Conservation (phyloP, 192 early-diverging fungal species). For the Coemansia sp. region DNA sequence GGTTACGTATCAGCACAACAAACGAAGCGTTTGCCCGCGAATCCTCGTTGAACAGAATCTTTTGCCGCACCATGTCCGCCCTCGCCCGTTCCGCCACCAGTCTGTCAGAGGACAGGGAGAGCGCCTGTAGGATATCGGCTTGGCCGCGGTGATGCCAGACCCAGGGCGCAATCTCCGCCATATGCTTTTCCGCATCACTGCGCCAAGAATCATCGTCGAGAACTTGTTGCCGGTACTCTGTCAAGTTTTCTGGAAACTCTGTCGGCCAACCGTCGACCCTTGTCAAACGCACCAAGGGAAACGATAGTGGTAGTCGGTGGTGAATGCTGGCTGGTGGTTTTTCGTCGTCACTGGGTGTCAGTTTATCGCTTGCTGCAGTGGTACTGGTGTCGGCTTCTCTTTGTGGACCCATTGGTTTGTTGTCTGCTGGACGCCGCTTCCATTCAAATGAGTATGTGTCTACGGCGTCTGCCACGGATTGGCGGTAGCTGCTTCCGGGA, state of each 20-base stretch:
- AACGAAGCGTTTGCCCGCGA: slow-evolving; percentile 39
- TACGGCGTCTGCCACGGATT: neutral
- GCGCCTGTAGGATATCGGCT: slow-evolving; percentile 20
- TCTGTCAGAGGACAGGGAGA: neutral
- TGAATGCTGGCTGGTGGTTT: too few relatives aligned
- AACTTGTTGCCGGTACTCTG: slow-evolving; percentile 26
- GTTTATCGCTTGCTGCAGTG: neutral
- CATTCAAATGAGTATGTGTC: neutral
- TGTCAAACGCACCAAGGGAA: slow-evolving; percentile 3
- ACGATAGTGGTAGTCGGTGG: too few relatives aligned
- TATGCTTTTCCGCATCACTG: slow-evolving; percentile 19
- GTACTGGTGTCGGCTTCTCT: neutral
- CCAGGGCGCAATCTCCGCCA: slow-evolving; percentile 55
- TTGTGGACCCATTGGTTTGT: neutral
- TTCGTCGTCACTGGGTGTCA: neutral
- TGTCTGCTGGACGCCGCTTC: neutral
- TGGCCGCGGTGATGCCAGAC: slow-evolving; percentile 54
- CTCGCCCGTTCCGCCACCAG: neutral
- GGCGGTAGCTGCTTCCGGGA: too few relatives aligned
- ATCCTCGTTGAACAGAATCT: slow-evolving; percentile 10
- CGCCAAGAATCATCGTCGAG: slow-evolving; percentile 11
- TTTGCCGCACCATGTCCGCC: slow-evolving; percentile 14
- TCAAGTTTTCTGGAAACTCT: slow-evolving; percentile 33
- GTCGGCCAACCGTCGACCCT: slow-evolving; percentile 46
- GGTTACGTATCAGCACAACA: slow-evolving; percentile 63